phyloP scores from a whole-genome alignment of 306 rosid species.

The Citrullus colocynthis region DNA sequence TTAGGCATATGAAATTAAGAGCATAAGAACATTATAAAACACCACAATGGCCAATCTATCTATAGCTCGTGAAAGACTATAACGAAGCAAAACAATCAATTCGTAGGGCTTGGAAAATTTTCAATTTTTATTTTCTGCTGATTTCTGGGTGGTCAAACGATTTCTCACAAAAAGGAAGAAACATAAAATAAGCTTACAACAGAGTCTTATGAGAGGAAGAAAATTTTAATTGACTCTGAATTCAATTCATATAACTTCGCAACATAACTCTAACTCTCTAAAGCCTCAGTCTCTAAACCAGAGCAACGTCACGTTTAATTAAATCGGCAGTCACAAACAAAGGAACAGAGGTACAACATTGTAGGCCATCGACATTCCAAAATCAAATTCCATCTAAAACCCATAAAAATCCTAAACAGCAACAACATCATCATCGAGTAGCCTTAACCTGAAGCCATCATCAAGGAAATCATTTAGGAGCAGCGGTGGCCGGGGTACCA shows the following conservation, averaged over 20 bases:
- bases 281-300: neutral
- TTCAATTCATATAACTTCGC: neutral
- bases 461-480: conserved; percentile 1
- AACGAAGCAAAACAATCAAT: neutral
- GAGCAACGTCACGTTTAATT: neutral
- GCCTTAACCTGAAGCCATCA: neutral
- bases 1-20: neutral
- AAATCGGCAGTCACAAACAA: neutral
- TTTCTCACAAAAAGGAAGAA: neutral
- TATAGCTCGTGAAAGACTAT: neutral
- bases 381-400: neutral
- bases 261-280: neutral
- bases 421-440: neutral
- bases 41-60: neutral
- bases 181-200: neutral
- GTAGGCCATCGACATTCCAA: neutral
- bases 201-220: neutral
- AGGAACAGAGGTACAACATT: neutral
- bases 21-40: neutral
- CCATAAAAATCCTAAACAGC: neutral
- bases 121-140: neutral
- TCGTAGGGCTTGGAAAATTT: neutral
- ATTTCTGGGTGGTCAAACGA: neutral
- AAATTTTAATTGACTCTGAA: neutral
- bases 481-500: conserved; percentile 35